Percentiles rank a stretch among this genome's conserved stretches.
Conservation (phyloP, 192 early-diverging fungal genomes). For the Funneliformis mosseae region DNA sequence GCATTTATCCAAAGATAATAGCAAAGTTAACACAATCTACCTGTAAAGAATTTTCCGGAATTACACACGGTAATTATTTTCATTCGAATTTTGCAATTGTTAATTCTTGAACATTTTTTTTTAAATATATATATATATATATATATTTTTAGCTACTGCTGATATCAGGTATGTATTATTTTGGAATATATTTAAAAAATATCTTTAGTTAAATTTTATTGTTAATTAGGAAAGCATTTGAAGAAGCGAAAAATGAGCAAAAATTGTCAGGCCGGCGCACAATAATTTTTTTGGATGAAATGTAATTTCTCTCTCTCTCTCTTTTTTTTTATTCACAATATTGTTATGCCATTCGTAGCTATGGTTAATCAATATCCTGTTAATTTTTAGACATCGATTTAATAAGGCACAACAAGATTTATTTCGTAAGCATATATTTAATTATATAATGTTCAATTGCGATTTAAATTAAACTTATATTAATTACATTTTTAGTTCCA, state of each 20-base stretch:
- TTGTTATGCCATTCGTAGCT: not conserved
- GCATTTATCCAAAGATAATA: conserved; percentile 41
- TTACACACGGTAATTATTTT: conserved; percentile 48
- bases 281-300: conserved; percentile 86
- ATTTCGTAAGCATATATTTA: conserved; percentile 44
- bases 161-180: not conserved
- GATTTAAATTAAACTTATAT: not conserved
- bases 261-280: conserved; percentile 61
- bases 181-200: not conserved
- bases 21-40: conserved; percentile 50
- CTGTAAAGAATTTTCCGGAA: conserved; percentile 55
- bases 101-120: too few relatives aligned
- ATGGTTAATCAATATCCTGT: not conserved
- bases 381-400: conserved; percentile 67
- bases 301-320: too few relatives aligned
- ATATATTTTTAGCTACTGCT: not conserved
- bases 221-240: conserved; percentile 58
- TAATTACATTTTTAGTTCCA: conserved; percentile 47
- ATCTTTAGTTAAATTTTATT: not conserved
- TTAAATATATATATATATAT: too few relatives aligned
- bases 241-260: conserved; percentile 64
- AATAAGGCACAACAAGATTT: conserved; percentile 88
- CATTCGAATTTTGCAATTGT: not conserved
- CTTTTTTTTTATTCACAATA: not conserved
- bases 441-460: not conserved